These are phyloP conservation scores for Candida sp. DNA, from an alignment of 1,139 yeast genomes.

Conservation along the genomic window DNA sequence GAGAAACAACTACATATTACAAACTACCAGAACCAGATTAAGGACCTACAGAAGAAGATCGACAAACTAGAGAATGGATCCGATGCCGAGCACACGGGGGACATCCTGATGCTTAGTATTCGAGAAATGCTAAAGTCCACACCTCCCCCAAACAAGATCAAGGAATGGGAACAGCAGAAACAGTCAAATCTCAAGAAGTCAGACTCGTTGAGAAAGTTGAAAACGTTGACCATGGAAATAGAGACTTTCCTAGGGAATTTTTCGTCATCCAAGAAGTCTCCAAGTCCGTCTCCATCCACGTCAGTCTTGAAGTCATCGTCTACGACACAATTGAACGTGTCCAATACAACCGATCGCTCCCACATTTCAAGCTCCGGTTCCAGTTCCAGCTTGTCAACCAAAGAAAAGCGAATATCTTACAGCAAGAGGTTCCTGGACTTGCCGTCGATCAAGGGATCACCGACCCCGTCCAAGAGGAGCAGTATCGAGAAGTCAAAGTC, in stretches of 20 bases:
- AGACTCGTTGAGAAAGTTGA: constrained; percentile 23
- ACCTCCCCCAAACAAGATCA: constrained; percentile 26
- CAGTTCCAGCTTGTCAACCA: background rate
- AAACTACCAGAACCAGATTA: constrained; percentile 38
- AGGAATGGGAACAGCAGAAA: background rate
- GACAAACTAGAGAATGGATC: constrained; percentile 8
- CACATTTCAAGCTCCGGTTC: background rate
- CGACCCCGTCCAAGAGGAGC: constrained; percentile 8
- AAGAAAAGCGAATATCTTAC: constrained; percentile 12
- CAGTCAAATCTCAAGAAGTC: constrained; percentile 22
- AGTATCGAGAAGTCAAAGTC: constrained; percentile 5
- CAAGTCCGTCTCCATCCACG: background rate
- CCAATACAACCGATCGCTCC: constrained; percentile 5
- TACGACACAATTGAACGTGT: constrained; percentile 24
- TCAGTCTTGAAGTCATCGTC: constrained; percentile 24
- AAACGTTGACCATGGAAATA: constrained; percentile 15
- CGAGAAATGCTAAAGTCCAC: constrained; percentile 34
- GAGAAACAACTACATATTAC: constrained; percentile 37
- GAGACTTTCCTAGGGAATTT: constrained; percentile 12
- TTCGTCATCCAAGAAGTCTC: background rate
- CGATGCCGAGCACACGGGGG: constrained; percentile 1
- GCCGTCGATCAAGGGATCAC: constrained; percentile 18
- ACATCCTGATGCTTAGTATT: constrained; percentile 35
- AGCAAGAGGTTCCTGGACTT: constrained; percentile 16
- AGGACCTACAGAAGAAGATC: constrained; percentile 22